phyloP scores from a whole-genome alignment of 139 green algal genomes.

The Desmodesmus armatus region DNA sequence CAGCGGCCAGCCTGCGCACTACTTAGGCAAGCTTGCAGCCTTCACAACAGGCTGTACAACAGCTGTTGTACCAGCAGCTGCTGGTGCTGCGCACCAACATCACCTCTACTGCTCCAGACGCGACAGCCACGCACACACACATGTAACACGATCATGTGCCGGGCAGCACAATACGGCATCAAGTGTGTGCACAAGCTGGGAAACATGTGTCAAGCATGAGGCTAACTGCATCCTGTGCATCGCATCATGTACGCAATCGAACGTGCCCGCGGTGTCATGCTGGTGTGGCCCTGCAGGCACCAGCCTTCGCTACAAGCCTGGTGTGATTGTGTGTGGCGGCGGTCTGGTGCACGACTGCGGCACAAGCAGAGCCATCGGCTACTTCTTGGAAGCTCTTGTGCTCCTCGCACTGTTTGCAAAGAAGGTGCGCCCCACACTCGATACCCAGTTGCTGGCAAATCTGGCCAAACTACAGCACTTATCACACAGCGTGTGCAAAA shows the following conservation, averaged over 20 bases:
- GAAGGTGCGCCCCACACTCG: conserved; percentile 71
- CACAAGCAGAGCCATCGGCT: conserved; percentile 84
- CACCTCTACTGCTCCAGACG: not conserved
- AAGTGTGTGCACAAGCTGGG: too few species aligned
- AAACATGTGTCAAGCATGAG: too few species aligned
- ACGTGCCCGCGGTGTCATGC: not conserved
- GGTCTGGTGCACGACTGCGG: conserved; percentile 92
- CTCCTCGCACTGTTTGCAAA: conserved; percentile 93
- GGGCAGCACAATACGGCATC: too few species aligned
- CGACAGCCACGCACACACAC: not conserved
- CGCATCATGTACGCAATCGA: too few species aligned
- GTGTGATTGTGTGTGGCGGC: conserved; percentile 80
- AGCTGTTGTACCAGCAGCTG: too few species aligned
- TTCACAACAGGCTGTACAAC: too few species aligned
- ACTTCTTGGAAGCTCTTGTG: conserved; percentile 94
- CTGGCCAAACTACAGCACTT: conserved; percentile 5
- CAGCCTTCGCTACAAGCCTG: conserved; percentile 88
- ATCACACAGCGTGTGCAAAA: too few species aligned
- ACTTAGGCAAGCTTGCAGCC: too few species aligned
- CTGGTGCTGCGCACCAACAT: too few species aligned
- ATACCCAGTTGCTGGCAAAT: too few species aligned
- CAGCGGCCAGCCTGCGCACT: too few species aligned
- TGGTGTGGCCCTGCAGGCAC: conserved; percentile 87
- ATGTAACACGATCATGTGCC: not conserved
- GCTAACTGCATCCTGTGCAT: too few species aligned